phyloP scores from a whole-genome alignment of 345 rosid genomes.

The Odontarrhena argentea region DNA sequence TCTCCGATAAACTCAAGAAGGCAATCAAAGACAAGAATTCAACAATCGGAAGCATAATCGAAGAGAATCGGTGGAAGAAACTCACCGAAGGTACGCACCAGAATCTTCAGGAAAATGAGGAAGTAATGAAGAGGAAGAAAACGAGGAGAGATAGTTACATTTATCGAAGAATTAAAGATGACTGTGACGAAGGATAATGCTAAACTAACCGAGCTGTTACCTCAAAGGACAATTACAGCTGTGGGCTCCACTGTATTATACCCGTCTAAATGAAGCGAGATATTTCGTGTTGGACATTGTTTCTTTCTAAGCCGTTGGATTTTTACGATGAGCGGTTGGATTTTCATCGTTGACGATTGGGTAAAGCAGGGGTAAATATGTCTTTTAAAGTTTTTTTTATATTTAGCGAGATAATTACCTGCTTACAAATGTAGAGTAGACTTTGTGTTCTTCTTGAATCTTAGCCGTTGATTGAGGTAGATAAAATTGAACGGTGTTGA shows the following conservation, averaged over 20 bases:
- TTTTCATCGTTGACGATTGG: constrained; percentile 29
- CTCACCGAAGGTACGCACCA: constrained; percentile 35
- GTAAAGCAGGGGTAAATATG: constrained; percentile 28
- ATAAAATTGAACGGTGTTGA: neutral
- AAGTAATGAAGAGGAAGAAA: constrained; percentile 10
- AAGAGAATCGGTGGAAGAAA: constrained; percentile 16
- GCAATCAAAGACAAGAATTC: neutral
- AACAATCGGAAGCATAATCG: neutral
- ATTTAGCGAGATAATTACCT: neutral
- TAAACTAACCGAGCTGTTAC: constrained; percentile 29
- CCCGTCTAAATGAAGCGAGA: constrained; percentile 22
- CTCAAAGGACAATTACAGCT: constrained; percentile 34
- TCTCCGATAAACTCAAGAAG: neutral
- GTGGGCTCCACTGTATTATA: constrained; percentile 27
- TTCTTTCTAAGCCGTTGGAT: constrained; percentile 30
- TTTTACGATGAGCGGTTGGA: neutral
- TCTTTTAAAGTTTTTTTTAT: neutral
- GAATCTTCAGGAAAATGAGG: constrained; percentile 31
- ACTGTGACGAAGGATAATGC: constrained; percentile 30
- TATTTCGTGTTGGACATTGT: constrained; percentile 29
- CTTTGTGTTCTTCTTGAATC: neutral
- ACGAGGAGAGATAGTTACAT: constrained; percentile 26
- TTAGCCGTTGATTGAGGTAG: constrained; percentile 24
- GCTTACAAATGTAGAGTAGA: neutral
- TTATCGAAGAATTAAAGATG: constrained; percentile 32